phyloP scores from a whole-genome alignment of 306 rosid genomes.

The Canavalia ensiformis region DNA sequence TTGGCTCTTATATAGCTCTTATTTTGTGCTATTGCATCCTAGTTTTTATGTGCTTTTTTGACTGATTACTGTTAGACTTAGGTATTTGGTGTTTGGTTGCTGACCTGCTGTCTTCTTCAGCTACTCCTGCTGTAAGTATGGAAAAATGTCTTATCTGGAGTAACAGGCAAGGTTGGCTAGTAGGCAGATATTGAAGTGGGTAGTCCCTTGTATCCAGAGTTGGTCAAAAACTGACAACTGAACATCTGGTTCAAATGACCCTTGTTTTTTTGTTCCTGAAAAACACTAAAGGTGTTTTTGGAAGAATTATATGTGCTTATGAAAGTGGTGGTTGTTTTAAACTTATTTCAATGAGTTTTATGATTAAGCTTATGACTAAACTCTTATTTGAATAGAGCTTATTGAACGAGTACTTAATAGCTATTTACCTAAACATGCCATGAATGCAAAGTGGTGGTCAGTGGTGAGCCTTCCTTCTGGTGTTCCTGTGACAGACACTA shows the following conservation, averaged over 20 bases:
- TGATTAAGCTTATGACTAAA: too few species aligned
- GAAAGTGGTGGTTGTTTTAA: too few species aligned
- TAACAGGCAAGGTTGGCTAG: background rate
- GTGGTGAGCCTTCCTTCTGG: background rate
- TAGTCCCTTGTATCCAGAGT: background rate
- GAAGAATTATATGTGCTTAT: too few species aligned
- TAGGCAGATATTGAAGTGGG: background rate
- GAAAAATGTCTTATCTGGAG: slow-evolving; percentile 5
- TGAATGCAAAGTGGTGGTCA: background rate
- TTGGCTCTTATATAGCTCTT: background rate
- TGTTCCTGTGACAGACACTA: background rate
- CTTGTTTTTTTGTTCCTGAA: too few species aligned
- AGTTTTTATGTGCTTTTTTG: background rate
- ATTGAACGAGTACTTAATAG: too few species aligned
- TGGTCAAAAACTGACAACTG: background rate
- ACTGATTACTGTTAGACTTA: slow-evolving; percentile 4
- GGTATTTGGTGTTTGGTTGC: slow-evolving; percentile 8
- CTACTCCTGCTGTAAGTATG: slow-evolving; percentile 22
- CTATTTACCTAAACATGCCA: too few species aligned
- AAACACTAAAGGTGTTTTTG: too few species aligned
- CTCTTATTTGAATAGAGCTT: too few species aligned
- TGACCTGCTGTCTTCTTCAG: slow-evolving; percentile 2
- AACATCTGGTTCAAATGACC: too few species aligned
- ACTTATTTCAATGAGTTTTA: too few species aligned
- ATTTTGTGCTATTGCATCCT: slow-evolving; percentile 21